Percentiles rank a stretch among this genome's conserved stretches.
Evolutionary conservation across 2,329 filamentous ascomycete species (phyloP).

Genomic region (Aspergillus nomiae): DNA sequence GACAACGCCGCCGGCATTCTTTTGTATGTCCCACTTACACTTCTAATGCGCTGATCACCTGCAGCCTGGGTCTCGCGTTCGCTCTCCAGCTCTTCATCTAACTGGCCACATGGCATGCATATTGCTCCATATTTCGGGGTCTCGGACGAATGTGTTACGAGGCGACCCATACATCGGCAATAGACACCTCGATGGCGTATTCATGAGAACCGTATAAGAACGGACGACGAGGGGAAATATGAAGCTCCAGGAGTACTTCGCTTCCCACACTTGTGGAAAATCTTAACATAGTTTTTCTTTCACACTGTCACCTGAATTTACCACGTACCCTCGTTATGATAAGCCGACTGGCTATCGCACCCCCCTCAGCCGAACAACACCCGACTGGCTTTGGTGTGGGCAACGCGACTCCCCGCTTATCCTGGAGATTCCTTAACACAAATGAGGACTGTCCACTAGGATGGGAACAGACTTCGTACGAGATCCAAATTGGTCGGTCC

Average conservation of each 20-base stretch:
- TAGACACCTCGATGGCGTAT: neutral
- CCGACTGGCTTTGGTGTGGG: conserved; percentile 28
- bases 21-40: neutral
- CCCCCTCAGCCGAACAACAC: conserved; percentile 9
- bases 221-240: neutral
- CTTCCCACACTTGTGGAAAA: neutral
- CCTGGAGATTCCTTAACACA: conserved; percentile 26
- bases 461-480: conserved; percentile 32
- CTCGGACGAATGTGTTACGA: neutral
- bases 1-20: conserved; percentile 3
- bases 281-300: neutral
- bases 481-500: conserved; percentile 22
- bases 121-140: neutral
- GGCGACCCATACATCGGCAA: neutral
- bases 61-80: neutral
- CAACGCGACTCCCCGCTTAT: conserved; percentile 25
- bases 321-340: neutral
- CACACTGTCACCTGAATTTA: neutral
- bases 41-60: neutral
- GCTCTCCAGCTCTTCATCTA: no score
- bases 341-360: neutral
- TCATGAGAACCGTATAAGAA: neutral
- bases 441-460: conserved; percentile 6
- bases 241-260: neutral
- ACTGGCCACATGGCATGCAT: neutral